Base-by-base conservation (phyloP, 2,329 filamentous ascomycete genomes). In the Phyllachora maydis region DNA sequence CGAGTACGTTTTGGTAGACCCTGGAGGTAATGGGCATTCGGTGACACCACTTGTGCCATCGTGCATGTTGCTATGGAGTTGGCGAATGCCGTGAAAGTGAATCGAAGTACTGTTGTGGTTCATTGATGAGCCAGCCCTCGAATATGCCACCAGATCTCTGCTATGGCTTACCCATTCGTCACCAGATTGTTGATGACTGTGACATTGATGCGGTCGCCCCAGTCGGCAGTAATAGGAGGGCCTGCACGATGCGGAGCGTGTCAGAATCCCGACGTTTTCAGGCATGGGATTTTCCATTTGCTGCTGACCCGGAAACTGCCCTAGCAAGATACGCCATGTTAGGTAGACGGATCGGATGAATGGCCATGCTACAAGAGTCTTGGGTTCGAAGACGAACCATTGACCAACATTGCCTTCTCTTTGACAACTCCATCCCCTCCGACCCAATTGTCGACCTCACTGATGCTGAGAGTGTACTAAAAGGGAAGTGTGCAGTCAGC, bases 181-280 rank as follows among this genome's bases (percentile, higher is more conserved):
- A 52, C 53, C 4, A 73, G 54, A 7, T 59, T 50, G 38, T 76
- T 76, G 43, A 62, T 52, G 29, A 72, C 55, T 18, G 64, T 64
- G 23, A 72, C 57, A 22, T 68, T 43, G 18, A 52, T 40, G 20
- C 29, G 35, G 30, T 56, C 52, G 12, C 52, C 52, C 51, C 51
- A 54, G 30, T 54, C 45, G 20, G 36, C 39, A 19, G 29, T 48
- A 21, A 71, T 58, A 4, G 49, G 47, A 2, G 65, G 65, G 2
- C 64, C 65, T 12, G 61, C 59, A 31, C 52, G 14, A n/a, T n/a
- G n/a, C n/a, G n/a, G n/a, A n/a, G n/a, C n/a, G n/a, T n/a, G n/a
- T n/a, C n/a, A n/a, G n/a, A n/a, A n/a, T n/a, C n/a, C n/a, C n/a
- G n/a, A n/a, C n/a, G n/a, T n/a, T n/a, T n/a, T n/a, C n/a, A n/a